Evolutionary conservation across 495 filamentous ascomycete species (phyloP), one percentile per base, ranked within the genome.

Genomic region (Talaromyces stipitatus): DNA sequence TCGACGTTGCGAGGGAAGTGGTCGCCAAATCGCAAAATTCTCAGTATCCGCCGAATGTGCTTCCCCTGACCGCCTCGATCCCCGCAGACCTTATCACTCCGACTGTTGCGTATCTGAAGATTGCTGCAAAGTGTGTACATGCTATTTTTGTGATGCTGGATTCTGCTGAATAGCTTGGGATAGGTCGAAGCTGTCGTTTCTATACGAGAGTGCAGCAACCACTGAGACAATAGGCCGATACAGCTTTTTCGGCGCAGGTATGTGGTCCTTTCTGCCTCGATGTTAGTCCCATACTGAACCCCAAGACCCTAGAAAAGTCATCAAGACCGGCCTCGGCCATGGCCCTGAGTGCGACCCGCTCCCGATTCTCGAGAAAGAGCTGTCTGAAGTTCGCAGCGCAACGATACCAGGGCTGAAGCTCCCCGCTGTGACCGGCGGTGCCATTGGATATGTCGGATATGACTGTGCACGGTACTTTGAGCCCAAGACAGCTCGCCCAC

Each of bases 381-480:
- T 98, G 33, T 72, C 83, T 38, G 73, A 88, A 63, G 85, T 84
- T 72, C 82, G 89, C 24, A 87, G 95, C 48, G 85, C 88, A 55
- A 78, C 86, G 38, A 79, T 97, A 10, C 92, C 95, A 2, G 88
- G 86, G 7, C 75, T 96, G 57, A 78, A 74, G 52, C 80, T 98
- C 7, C 94, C 94, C 11, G 85, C 89, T 32, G 71, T 97, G 68
- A 90, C 86, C 1, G 95, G 91, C 46, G 94, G 95, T 41, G 94
- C 92, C 2, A 87, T 98, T 64, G 94, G 94, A 56, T 98, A 97
- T 67, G 89, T 98, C 4, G 90, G 91, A 32, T 98, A 97, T 68
- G 94, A 98, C 69, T 98, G 94, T 71, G 88, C 97, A 59, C 84
- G 85, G 65, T 98, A 98, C 71, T 98, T 98, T 61, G 94, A 98